phyloP scores from a whole-genome alignment of 345 rosid species.

The Cardamine resedifolia region DNA sequence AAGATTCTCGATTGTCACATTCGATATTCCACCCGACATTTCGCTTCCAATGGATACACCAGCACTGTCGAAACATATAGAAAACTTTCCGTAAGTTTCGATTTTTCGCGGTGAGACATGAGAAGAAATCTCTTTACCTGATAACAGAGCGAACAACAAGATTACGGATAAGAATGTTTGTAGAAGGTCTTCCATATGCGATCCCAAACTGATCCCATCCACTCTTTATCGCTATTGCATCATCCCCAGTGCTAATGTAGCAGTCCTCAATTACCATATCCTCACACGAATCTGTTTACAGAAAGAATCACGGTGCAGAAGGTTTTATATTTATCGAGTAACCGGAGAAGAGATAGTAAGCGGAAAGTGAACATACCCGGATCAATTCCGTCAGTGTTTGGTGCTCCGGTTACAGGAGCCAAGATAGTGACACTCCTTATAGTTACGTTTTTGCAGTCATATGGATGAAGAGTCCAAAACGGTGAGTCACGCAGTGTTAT shows the following conservation, averaged over 20 bases:
- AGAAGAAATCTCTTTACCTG: conserved; percentile 54
- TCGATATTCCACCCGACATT: conserved; percentile 92
- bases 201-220: conserved; percentile 99
- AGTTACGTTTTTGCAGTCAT: conserved; percentile 91
- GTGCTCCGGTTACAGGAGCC: conserved; percentile 80
- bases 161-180: conserved; percentile 80
- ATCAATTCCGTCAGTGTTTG: conserved; percentile 97
- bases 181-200: conserved; percentile 75
- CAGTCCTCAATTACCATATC: conserved; percentile 95
- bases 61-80: conserved; percentile 49
- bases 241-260: conserved; percentile 97
- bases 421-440: conserved; percentile 73
- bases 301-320: background rate
- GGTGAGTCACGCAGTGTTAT: conserved; percentile 90
- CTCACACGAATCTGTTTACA: conserved; percentile 77
- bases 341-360: background rate
- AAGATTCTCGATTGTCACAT: conserved; percentile 70
- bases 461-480: conserved; percentile 97
- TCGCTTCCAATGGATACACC: conserved; percentile 92
- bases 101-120: conserved; percentile 14
- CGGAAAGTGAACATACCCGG: conserved; percentile 54
- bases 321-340: background rate
- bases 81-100: too few species aligned
- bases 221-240: conserved; percentile 91
- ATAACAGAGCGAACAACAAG: conserved; percentile 87